Conservation (phyloP, 2,329 filamentous ascomycete genomes). For the Colletotrichum somersetense region DNA sequence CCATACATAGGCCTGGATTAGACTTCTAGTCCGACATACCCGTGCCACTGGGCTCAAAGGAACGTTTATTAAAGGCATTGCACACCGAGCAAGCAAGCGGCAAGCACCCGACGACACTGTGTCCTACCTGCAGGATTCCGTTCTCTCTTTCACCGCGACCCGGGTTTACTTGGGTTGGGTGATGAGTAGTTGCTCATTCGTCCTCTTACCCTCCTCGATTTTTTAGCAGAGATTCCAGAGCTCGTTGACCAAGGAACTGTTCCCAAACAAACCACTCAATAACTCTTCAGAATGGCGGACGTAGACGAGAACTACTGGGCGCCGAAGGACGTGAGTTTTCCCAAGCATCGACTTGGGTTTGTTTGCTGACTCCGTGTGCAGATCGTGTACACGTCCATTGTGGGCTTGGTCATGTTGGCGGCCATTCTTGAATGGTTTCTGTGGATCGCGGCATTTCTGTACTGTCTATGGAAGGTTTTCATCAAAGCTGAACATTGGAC, state of each 20-base stretch:
- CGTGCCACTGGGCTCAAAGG: background rate
- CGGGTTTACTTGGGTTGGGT: background rate
- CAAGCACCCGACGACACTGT: slow-evolving; percentile 29
- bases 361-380: slow-evolving; percentile 54
- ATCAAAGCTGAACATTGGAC: slow-evolving; percentile 91
- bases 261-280: background rate
- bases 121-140: slow-evolving; percentile 29
- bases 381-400: slow-evolving; percentile 87
- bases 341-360: background rate
- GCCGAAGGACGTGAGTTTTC: slow-evolving; percentile 55
- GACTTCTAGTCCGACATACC: background rate
- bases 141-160: slow-evolving; percentile 24
- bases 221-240: background rate
- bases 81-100: slow-evolving; percentile 21
- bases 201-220: slow-evolving; percentile 2
- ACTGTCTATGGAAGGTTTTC: slow-evolving; percentile 90
- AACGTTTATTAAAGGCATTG: slow-evolving; percentile 15
- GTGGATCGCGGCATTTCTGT: slow-evolving; percentile 93
- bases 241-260: background rate
- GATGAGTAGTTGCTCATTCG: background rate
- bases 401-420: slow-evolving; percentile 84
- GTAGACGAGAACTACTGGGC: slow-evolving; percentile 61
- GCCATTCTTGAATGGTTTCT: slow-evolving; percentile 94
- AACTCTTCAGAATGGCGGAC: slow-evolving; percentile 54
- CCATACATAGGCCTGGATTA: background rate